Percentiles rank a stretch among this genome's conserved stretches.
Conservation (phyloP, 495 filamentous ascomycete genomes). For the Hypoxylon rickii region DNA sequence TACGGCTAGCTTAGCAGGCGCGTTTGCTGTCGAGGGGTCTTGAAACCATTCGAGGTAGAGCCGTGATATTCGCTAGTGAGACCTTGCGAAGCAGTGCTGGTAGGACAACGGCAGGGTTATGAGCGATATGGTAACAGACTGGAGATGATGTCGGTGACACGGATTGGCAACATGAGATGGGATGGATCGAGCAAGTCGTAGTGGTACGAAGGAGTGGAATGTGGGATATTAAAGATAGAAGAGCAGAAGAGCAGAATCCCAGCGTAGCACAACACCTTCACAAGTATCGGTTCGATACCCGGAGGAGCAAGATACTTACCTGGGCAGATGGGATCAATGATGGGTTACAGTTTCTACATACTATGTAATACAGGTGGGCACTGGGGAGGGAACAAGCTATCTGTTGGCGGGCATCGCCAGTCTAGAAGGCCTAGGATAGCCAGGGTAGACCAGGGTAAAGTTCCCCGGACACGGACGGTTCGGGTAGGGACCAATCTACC, state of each 20-base stretch:
- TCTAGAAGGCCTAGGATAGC: slow-evolving; percentile 17
- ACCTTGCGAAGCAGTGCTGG: neutral
- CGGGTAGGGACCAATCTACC: slow-evolving; percentile 36
- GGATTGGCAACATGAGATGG: slow-evolving; percentile 25
- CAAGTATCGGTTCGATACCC: slow-evolving; percentile 27
- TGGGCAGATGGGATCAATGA: slow-evolving; percentile 27
- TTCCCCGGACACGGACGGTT: slow-evolving; percentile 35
- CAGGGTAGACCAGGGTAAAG: slow-evolving; percentile 18
- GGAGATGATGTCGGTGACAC: slow-evolving; percentile 8
- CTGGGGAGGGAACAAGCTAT: slow-evolving; percentile 31
- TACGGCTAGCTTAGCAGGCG: slow-evolving; percentile 6
- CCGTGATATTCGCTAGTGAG: slow-evolving; percentile 1
- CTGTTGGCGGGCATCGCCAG: slow-evolving; percentile 28
- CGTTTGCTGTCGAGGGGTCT: neutral
- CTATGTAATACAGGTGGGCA: slow-evolving; percentile 19
- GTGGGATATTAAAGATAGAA: slow-evolving; percentile 9
- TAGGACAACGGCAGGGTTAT: slow-evolving; percentile 7
- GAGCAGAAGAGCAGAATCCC: neutral
- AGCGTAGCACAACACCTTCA: slow-evolving; percentile 12
- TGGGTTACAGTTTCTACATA: slow-evolving; percentile 31
- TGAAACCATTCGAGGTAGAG: slow-evolving; percentile 10
- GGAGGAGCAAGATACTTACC: slow-evolving; percentile 1
- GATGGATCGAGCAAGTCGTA: slow-evolving; percentile 8
- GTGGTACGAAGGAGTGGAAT: slow-evolving; percentile 19
- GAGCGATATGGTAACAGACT: slow-evolving; percentile 10